Base-by-base conservation (phyloP, 2,329 filamentous ascomycete species). In the Monosporascus ibericus region DNA sequence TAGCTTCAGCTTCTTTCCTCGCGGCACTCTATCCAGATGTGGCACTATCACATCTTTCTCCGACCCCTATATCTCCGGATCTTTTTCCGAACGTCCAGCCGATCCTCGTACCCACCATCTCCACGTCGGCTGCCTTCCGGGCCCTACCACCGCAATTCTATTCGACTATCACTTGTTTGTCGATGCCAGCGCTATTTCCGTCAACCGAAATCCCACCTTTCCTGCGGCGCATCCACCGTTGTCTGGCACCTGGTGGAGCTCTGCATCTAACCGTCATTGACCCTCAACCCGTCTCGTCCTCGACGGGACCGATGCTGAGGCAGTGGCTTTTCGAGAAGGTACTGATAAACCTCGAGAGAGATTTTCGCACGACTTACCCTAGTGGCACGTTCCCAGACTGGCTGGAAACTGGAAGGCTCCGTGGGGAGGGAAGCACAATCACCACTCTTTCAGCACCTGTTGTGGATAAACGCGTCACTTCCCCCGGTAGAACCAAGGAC, bases 251-350 rank as follows among this genome's bases (percentile, higher is more conserved):
- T 0, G 75, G 76, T 0, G 84, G 85, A 1, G 70, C 73, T 20
- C 65, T 88, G 14, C 77, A 85, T 53, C 67, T 88, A 17, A 77
- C 78, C 0, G 68, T 88, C 18, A 79, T 88, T 56, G 82, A 88
- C 52, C 82, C 85, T 0, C 70, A 79, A 7, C 86, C 86, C 0
- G 70, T 78, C 1, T 69, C 77, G 3, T 68, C 72, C 2, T 82
- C 78, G 0, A 70, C 82, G 24, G 86, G 85, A 0, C 81, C 80
- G 0, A 69, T 70, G 1, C 69, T 88, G 62, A 72, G 78, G 37
- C 65, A 71, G 1, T 88, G 85, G 85, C 70, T 88, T 2, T 80
- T 86, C 44, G 73, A 79, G 3, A 73, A 86, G 49, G 70, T 88
- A 0, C 64, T 85, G 2, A 65, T 79, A 6, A 84, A 84, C 52